Base-by-base conservation (phyloP, 2,329 filamentous ascomycete genomes). In the Trichophyton verrucosum region DNA sequence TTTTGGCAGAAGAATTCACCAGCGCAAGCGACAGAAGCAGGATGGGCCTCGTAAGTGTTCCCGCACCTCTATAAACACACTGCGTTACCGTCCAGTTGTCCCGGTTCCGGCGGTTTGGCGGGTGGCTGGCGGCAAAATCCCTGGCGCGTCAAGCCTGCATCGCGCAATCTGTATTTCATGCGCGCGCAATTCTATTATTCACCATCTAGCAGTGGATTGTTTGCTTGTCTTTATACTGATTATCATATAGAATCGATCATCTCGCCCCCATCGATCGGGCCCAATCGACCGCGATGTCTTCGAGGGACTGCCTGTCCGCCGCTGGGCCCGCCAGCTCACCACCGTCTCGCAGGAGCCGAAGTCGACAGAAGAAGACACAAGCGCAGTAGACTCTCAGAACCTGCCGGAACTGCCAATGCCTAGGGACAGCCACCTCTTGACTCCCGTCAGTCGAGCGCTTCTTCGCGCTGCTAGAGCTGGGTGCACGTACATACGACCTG, bases 341-440 rank as follows among this genome's bases (percentile, higher is more conserved):
- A 86, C 77, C 47, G 77, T 92, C 69, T 84, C 84, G 65, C 86
- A 89, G 59, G 83, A 83, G 11, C 77, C 81, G 8, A 80, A 83
- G 42, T 78, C 83, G 64, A 87, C 91, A 67, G 83, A 80, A 30
- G 78, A 69, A 2, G 69, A 73, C 6, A 60, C 66, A 3, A 65
- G 69, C 11, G 64, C 47, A 51, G 69, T 55, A 67, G 68, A 7
- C 66, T n/a, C 57, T 1, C 67, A 58, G 68, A 68, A 30, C 5
- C 79, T 76, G 82, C 86, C 85, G 56, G 91, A 96, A 70, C 81
- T 90, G 17, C 86, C 89, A 51, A 92, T 96, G 89, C 92, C 92
- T 44, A 88, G 88, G 68, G 92, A 96, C 71, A 88, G 84, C 33
- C 82, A 87, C 61, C 79, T 95, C 36, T 78, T 96, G 8, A 82